A percentile compares a stretch with the other conserved stretches of the same genome.
phyloP scores from a whole-genome alignment of 2,329 filamentous ascomycete species.

The Lachnellula hyalina region DNA sequence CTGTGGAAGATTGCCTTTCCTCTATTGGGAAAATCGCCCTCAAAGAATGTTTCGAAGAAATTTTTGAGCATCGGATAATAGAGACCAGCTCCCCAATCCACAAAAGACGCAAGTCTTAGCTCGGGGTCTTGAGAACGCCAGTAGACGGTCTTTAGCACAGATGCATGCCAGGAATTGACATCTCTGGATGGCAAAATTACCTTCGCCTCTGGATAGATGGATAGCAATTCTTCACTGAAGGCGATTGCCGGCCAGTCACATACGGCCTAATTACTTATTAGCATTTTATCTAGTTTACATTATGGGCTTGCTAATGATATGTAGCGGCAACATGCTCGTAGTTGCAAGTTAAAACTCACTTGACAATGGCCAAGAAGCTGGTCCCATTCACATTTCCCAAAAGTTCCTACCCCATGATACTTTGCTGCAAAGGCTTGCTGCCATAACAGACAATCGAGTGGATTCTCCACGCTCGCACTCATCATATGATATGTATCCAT shows the following conservation, averaged over 20 bases:
- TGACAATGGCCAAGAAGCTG: slow-evolving; percentile 61
- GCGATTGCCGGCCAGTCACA: slow-evolving; percentile 64
- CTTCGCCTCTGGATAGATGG: slow-evolving; percentile 69
- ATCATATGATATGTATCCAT: slow-evolving; percentile 70
- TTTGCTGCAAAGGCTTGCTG: slow-evolving; percentile 61
- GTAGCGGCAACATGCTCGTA: too few species aligned
- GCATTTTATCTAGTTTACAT: too few species aligned
- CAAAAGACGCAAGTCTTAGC: slow-evolving; percentile 47
- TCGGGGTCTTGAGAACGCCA: slow-evolving; percentile 62
- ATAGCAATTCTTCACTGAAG: slow-evolving; percentile 64
- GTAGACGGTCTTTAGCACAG: slow-evolving; percentile 62
- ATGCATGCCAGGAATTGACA: slow-evolving; percentile 50
- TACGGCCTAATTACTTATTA: slow-evolving; percentile 36
- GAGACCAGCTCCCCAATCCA: slow-evolving; percentile 61
- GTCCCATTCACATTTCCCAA: slow-evolving; percentile 64
- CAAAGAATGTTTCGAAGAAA: slow-evolving; percentile 65
- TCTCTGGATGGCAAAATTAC: slow-evolving; percentile 63
- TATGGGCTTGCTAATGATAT: too few species aligned
- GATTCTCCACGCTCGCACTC: slow-evolving; percentile 63
- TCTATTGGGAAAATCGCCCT: slow-evolving; percentile 58
- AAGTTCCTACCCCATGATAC: slow-evolving; percentile 52
- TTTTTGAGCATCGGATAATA: slow-evolving; percentile 67
- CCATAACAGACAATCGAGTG: slow-evolving; percentile 64
- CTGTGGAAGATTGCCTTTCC: slow-evolving; percentile 58
- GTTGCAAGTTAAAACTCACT: slow-evolving; percentile 25